These are phyloP conservation scores for Saraca asoca DNA, from an alignment of 331 rosid species.

Conservation along the genomic window DNA sequence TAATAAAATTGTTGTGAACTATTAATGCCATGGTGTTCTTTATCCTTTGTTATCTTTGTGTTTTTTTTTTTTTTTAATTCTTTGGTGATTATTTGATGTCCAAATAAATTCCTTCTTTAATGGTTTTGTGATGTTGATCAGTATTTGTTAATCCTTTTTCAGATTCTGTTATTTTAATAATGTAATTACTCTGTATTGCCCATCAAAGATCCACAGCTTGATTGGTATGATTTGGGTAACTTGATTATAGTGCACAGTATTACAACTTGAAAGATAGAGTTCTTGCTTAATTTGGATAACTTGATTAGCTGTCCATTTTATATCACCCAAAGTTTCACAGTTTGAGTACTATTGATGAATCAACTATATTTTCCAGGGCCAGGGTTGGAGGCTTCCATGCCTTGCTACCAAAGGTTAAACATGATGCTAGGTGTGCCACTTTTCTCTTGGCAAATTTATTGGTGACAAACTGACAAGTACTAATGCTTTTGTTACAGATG, in stretches of 20 bases:
- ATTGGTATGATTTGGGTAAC: not conserved
- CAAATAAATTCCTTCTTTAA: constrained; percentile 10
- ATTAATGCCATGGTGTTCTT: constrained; percentile 35
- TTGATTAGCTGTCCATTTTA: constrained; percentile 35
- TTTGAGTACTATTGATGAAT: constrained; percentile 56
- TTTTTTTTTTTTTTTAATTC: not conserved
- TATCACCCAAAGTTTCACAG: constrained; percentile 24
- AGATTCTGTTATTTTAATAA: not conserved
- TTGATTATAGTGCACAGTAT: not conserved
- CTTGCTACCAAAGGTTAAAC: constrained; percentile 73
- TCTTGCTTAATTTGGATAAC: constrained; percentile 17
- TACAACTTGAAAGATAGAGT: not conserved
- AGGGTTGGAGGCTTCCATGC: constrained; percentile 73
- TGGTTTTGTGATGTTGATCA: constrained; percentile 19
- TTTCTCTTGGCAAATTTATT: constrained; percentile 47
- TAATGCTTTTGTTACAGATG: constrained; percentile 28
- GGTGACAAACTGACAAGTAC: constrained; percentile 39
- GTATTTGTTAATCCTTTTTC: not conserved
- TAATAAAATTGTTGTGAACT: constrained; percentile 28
- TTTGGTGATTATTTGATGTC: not conserved
- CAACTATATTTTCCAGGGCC: constrained; percentile 84
- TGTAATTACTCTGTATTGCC: constrained; percentile 1
- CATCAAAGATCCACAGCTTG: constrained; percentile 8
- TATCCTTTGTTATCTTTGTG: not conserved
- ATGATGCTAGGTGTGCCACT: constrained; percentile 56